Percentiles rank a stretch among this genome's conserved stretches.
phyloP scores from a whole-genome alignment of 2,329 filamentous ascomycete genomes.

The Sarocladium oryzae region DNA sequence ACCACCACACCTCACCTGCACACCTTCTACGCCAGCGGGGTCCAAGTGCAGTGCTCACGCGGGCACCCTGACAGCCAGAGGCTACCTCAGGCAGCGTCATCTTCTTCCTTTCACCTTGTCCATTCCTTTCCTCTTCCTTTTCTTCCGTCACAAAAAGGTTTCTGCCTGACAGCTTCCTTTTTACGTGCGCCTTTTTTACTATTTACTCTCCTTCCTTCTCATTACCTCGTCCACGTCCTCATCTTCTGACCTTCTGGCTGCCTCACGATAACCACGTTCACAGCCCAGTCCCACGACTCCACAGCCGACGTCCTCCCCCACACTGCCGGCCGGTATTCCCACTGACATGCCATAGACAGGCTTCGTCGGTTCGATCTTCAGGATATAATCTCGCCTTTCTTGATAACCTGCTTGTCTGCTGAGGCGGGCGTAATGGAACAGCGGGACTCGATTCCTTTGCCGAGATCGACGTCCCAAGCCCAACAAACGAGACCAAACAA shows the following conservation, averaged over 20 bases:
- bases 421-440: slow-evolving; percentile 42
- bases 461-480: slow-evolving; percentile 19
- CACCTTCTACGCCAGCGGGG: slow-evolving; percentile 8
- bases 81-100: slow-evolving; percentile 4
- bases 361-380: not conserved
- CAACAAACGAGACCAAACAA: slow-evolving; percentile 3
- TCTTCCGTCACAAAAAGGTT: not conserved
- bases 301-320: not conserved
- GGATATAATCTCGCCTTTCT: not conserved
- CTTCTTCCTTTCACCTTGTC: slow-evolving; percentile 4
- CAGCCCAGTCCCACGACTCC: slow-evolving; percentile 1
- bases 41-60: slow-evolving; percentile 5
- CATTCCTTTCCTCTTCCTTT: not conserved
- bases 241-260: not conserved
- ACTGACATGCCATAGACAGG: slow-evolving; percentile 7
- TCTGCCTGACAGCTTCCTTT: not conserved
- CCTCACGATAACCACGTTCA: slow-evolving; percentile 5
- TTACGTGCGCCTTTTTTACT: not conserved
- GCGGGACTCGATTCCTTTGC: slow-evolving; percentile 25
- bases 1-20: not conserved
- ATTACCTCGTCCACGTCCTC: not conserved
- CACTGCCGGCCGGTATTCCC: not conserved
- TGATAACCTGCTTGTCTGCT: slow-evolving; percentile 19
- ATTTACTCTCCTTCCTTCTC: not conserved
- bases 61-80: slow-evolving; percentile 3